Conservation (phyloP, 2,329 filamentous ascomycete genomes). For the Mollisia scopiformis region DNA sequence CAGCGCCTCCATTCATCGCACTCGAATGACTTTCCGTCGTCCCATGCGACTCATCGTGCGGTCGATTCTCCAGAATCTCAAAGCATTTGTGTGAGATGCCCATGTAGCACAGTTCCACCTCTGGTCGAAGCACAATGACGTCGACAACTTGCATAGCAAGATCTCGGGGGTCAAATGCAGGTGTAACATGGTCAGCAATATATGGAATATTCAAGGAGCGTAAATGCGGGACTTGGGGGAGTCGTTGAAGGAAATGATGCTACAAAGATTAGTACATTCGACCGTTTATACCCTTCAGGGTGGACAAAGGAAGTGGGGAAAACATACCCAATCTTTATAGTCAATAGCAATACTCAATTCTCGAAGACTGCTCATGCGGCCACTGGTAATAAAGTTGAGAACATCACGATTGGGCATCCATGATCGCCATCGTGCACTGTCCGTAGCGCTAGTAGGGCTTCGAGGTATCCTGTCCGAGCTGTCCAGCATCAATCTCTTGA, state of each 20-base stretch:
- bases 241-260: constrained; percentile 78
- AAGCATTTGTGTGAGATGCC: constrained; percentile 80
- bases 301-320: not conserved
- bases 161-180: constrained; percentile 64
- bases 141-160: constrained; percentile 77
- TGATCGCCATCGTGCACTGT: constrained; percentile 58
- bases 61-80: constrained; percentile 72
- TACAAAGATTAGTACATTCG: constrained; percentile 38
- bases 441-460: constrained; percentile 37
- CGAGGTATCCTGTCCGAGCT: constrained; percentile 59
- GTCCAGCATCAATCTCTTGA: constrained; percentile 76
- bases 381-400: constrained; percentile 74
- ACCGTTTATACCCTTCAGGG: constrained; percentile 7
- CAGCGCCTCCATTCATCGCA: constrained; percentile 40
- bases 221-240: constrained; percentile 71
- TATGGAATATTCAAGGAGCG: constrained; percentile 72
- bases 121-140: constrained; percentile 74
- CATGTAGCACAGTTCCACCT: constrained; percentile 77
- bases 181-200: constrained; percentile 63
- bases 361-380: constrained; percentile 70
- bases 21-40: constrained; percentile 30
- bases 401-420: constrained; percentile 75
- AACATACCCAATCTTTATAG: constrained; percentile 76
- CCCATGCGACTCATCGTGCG: constrained; percentile 44
- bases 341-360: constrained; percentile 75